Percentiles rank a stretch among this genome's conserved stretches.
phyloP scores from a whole-genome alignment of 2,329 filamentous ascomycete species.

The Metarhizium album region DNA sequence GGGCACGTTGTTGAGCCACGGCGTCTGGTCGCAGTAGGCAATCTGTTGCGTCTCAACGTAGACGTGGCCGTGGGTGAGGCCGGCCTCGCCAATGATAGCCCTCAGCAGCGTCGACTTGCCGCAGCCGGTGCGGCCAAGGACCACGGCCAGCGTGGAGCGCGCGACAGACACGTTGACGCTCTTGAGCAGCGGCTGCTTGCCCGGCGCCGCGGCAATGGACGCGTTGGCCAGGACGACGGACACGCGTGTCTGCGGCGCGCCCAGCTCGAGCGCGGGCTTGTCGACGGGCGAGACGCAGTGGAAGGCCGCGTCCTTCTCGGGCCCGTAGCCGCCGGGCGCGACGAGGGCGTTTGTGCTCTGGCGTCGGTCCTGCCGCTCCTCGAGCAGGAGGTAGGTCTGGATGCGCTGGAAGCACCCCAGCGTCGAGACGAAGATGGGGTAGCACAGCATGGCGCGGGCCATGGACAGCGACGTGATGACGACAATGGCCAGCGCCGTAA shows the following conservation, averaged over 20 bases:
- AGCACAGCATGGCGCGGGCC: conserved; percentile 2
- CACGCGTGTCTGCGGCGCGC: not conserved
- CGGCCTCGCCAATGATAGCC: conserved; percentile 8
- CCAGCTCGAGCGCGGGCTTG: not conserved
- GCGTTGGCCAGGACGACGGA: conserved; percentile 26
- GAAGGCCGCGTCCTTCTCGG: not conserved
- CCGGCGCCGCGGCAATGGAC: conserved; percentile 25
- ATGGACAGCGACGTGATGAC: conserved; percentile 6
- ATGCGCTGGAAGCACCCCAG: conserved; percentile 9
- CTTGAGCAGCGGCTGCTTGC: conserved; percentile 19
- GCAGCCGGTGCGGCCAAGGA: conserved; percentile 17
- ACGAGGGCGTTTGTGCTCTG: conserved; percentile 28
- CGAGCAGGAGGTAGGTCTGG: conserved; percentile 8
- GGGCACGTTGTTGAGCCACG: conserved; percentile 15
- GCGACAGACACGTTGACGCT: conserved; percentile 2
- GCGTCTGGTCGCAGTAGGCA: conserved; percentile 9
- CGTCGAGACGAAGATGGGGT: conserved; percentile 2
- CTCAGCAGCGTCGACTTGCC: conserved; percentile 8
- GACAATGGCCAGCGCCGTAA: conserved; percentile 9
- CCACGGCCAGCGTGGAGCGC: conserved; percentile 1
- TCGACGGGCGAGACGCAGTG: conserved; percentile 16
- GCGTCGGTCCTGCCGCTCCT: not conserved
- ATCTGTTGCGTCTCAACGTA: conserved; percentile 3
- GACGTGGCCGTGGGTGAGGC: conserved; percentile 6
- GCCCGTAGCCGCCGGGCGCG: conserved; percentile 16